A percentile compares a stretch with the other conserved stretches of the same genome.
Conservation (phyloP, 805 yeast species). For the Hyphopichia homilentoma region DNA sequence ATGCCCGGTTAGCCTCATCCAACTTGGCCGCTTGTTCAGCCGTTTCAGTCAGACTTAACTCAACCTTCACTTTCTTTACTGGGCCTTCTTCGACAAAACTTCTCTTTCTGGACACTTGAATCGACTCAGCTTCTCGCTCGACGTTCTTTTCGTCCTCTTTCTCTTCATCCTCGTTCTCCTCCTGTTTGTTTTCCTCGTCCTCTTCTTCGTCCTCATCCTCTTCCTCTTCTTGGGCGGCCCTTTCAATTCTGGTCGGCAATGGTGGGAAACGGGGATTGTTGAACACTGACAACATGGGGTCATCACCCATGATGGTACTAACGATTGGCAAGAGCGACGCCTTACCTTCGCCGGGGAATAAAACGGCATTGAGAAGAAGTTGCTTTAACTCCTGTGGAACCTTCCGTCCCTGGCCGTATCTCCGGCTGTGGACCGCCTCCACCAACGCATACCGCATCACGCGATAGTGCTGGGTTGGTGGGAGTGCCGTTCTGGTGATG, state of each 20-base stretch:
- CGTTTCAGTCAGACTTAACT: too few species aligned
- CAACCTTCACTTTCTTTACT: too few species aligned
- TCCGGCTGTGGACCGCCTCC: conserved; percentile 30
- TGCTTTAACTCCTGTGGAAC: conserved; percentile 22
- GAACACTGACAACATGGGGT: conserved; percentile 54
- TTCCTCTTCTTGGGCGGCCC: conserved; percentile 29
- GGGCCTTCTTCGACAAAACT: too few species aligned
- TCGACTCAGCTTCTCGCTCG: too few species aligned
- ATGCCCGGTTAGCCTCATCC: too few species aligned
- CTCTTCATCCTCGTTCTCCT: conserved; percentile 32
- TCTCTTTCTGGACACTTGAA: too few species aligned
- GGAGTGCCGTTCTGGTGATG: conserved; percentile 47
- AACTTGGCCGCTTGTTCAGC: too few species aligned
- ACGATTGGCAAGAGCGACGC: conserved; percentile 73
- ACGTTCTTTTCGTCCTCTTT: conserved; percentile 42
- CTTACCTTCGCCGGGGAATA: conserved; percentile 65
- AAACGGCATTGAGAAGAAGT: conserved; percentile 50
- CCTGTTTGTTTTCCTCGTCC: conserved; percentile 24
- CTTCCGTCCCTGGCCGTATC: conserved; percentile 12
- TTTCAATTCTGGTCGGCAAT: conserved; percentile 23
- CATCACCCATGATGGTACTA: conserved; percentile 45
- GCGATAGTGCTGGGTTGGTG: conserved; percentile 60
- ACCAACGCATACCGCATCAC: conserved; percentile 40
- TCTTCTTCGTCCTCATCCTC: conserved; percentile 34
- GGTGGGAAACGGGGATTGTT: conserved; percentile 76